Base-by-base conservation (phyloP, 2,329 filamentous ascomycete genomes). In the Diaporthe aspalathi region DNA sequence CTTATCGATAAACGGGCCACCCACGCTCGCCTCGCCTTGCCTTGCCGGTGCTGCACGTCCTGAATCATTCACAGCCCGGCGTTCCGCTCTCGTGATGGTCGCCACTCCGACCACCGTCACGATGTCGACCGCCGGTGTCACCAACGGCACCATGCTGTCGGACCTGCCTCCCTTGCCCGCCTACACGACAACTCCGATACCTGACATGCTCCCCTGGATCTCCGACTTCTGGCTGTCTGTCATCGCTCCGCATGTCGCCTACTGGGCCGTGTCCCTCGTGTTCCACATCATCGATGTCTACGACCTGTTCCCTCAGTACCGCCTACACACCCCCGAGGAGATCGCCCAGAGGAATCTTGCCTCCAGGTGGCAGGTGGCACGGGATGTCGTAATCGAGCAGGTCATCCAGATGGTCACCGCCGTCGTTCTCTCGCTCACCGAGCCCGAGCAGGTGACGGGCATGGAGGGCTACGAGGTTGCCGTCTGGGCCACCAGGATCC, bases 281-380 rank as follows among this genome's bases (percentile, higher is more conserved):
- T 99, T 97, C 84, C 95, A 98, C 85, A 79, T 91, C 76, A 91
- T 98, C 78, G 96, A 99, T 83, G 85, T 91, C 71, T 91, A 91
- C 83, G 94, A 98, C 81, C 84, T 95, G 47, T 97, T 95, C 80
- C 92, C 95, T 22, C 90, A 97, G 77, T 98, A 98, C 83, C 92
- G 96, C 74, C 87, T 99, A 52, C 96, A 99, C 83, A 98, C 96
- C 0, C 96, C 96, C 17, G 94, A 94, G 67, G 95, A 98, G 82
- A 92, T 98, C 74, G 80, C 91, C 45, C 93, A 94, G 81, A 90
- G 95, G 77, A 98, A 98, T 82, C 94, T 94, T 78, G 95, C 94
- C 67, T 89, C 93, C 57, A 90, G 94, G 74, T 93, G 89, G 83
- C 92, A 98, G 78, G 94, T 97, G 4, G 90, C 95, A 74, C 91